Percentiles rank a stretch among this genome's conserved stretches.
Evolutionary conservation across 805 yeast genomes (phyloP).

Genomic region (Metschnikowia dekortorum): DNA sequence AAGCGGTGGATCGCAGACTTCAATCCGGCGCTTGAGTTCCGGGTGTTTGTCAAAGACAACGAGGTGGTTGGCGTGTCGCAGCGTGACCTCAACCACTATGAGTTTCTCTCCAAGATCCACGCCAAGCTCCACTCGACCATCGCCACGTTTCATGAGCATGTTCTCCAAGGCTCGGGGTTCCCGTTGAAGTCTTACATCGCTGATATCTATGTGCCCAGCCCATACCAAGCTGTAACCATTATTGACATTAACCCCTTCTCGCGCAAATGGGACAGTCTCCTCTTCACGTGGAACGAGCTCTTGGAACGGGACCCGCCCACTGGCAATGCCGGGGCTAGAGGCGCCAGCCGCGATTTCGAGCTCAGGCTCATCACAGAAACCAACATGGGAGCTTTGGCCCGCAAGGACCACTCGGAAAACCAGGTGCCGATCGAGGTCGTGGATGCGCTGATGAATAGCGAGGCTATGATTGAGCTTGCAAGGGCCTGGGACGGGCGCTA

Average conservation of each 20-base stretch:
- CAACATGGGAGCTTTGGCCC: conserved; percentile 70
- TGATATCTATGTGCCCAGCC: conserved; percentile 81
- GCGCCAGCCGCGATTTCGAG: conserved; percentile 35
- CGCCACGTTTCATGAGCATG: conserved; percentile 50
- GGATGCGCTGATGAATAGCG: conserved; percentile 70
- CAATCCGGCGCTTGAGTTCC: conserved; percentile 88
- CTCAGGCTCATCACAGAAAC: conserved; percentile 65
- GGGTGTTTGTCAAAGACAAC: conserved; percentile 71
- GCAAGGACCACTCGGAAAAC: conserved; percentile 81
- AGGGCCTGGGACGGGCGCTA: conserved; percentile 44
- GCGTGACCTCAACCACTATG: conserved; percentile 81
- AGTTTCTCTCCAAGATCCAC: conserved; percentile 54
- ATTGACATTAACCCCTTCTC: conserved; percentile 87
- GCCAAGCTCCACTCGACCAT: conserved; percentile 46
- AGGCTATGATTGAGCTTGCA: conserved; percentile 65
- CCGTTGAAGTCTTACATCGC: conserved; percentile 48
- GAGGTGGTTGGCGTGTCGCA: conserved; percentile 72
- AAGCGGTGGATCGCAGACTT: conserved; percentile 72
- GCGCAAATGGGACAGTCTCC: conserved; percentile 68
- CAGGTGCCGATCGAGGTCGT: conserved; percentile 90
- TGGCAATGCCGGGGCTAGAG: no score
- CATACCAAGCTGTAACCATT: conserved; percentile 59
- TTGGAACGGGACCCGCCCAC: conserved; percentile 19
- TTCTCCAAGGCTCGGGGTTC: conserved; percentile 24
- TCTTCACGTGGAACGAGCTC: conserved; percentile 85